Evolutionary conservation across 75 land plant genomes (phyloP), one percentile per base, ranked within the genome.

Genomic region (Pinus tabuliformis): DNA sequence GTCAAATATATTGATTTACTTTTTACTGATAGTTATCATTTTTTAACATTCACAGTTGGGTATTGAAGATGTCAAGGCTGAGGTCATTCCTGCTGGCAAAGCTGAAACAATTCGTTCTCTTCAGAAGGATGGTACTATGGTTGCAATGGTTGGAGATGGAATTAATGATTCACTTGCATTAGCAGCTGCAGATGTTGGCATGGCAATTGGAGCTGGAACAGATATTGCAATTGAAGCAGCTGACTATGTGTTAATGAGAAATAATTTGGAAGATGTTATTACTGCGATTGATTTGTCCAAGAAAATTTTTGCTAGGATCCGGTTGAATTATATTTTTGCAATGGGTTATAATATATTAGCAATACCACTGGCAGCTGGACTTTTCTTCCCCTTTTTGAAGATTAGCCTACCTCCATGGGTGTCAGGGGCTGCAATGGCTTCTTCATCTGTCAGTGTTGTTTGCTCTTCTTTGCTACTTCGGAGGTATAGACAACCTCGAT

Each of bases 121-220:
- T 56, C 99, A 97, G 76, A 82, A 85, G 21, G 87, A 92, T 77
- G 99, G 98, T 30, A 88, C 84, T 64, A 77, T 88, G 45, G 98
- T 97, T 56, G 99, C 95, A 18, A 97, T 97, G 99, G 95, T 97
- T 9, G 99, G 99, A 1, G 99, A 97, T 84, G 99, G 98, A 4
- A 90, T 97, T 30, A 97, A 95, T 75, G 98, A 97, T 75, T 97
- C 99, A 21, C 99, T 98, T 18, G 99, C 99, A 20, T 86, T 97
- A 20, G 99, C 93, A 20, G 98, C 93, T 22, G 95, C 99, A n/a
- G 98, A 97, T 84, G 91, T 97, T 36, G 99, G 99, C 9, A 97
- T 97, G 83, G 99, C 99, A 68, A 95, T 97, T 72, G 99, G 99
- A 7, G 93, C 99, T n/a, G 99, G 99, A 37, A 97, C 99, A 36